A percentile compares a stretch with the other conserved stretches of the same genome.
Evolutionary conservation across 2,329 filamentous ascomycete species (phyloP).

Genomic region (Fusarium nisikadoi): DNA sequence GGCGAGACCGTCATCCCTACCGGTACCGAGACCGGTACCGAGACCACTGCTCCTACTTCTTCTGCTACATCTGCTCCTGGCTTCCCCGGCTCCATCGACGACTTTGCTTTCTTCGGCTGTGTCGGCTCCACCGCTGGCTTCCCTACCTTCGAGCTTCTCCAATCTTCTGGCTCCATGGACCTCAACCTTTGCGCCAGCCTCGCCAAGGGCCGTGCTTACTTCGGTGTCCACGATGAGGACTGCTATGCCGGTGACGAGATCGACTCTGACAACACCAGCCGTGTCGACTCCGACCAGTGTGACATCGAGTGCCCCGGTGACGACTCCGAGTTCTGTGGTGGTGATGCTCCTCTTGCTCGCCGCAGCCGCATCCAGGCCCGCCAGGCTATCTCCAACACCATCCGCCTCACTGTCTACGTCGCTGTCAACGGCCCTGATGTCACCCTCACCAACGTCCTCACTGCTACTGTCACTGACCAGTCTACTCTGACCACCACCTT

Average conservation of each 20-base stretch:
- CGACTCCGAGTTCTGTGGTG: constrained; percentile 36
- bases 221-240: constrained; percentile 43
- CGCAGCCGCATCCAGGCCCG: constrained; percentile 31
- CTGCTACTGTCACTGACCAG: constrained; percentile 31
- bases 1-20: constrained; percentile 5
- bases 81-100: constrained; percentile 31
- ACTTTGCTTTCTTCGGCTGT: constrained; percentile 45
- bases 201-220: constrained; percentile 39
- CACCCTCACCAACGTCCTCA: constrained; percentile 7
- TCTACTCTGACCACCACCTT: constrained; percentile 34
- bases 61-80: constrained; percentile 32
- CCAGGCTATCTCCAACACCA: constrained; percentile 34
- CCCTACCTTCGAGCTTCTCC: constrained; percentile 38
- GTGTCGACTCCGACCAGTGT: constrained; percentile 17
- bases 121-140: constrained; percentile 34
- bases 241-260: constrained; percentile 41
- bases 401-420: constrained; percentile 42
- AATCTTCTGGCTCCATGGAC: constrained; percentile 29
- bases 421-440: background rate
- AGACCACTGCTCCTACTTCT: constrained; percentile 42
- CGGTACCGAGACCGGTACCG: constrained; percentile 36
- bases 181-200: constrained; percentile 43
- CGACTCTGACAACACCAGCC: constrained; percentile 6
- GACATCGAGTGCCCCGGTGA: constrained; percentile 39
- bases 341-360: constrained; percentile 21